Base-by-base conservation (phyloP, 202 grass and related monocot genomes). In the Carex sylvatica region DNA sequence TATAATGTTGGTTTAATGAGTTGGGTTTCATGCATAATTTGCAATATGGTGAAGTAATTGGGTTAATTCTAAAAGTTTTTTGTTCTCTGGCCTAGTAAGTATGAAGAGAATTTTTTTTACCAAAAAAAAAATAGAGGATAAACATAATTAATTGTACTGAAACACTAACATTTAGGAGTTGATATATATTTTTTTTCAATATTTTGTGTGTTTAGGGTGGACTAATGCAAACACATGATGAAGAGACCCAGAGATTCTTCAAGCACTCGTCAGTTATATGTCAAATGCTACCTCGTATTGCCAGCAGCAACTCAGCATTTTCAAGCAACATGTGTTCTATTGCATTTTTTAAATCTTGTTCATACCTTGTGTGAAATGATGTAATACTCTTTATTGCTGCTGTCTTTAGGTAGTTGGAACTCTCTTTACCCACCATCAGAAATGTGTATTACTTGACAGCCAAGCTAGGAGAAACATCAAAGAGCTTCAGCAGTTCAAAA, bases 161-260 rank as follows among this genome's bases (percentile, higher is more conserved):
- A 75, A 31, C 11, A 54, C 51, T 76, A 56, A 76, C 14, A 33
- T 76, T 26, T 56, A 55, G 72, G 72, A 33, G 24, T 26, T 12
- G 5, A 76, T 75, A 26, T 12, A 33, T 75, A 40, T 40, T 18
- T 33, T 75, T 16, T 12, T 69, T 69, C 35, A 16, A 54, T 33
- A 2, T 12, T 74, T 24, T 74, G 42, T 71, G 70, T 65, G n/a
- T 86, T 66, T 87, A 99, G 96, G 88, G 89, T 38, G 96, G 96
- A 83, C 87, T 98, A 35, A 98, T 98, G 95, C 92, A 87, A 79
- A 95, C 95, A 33, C 95, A 95, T 87, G 96, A 99, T 87, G 96
- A 99, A 84, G 96, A 98, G 80, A 98, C 91, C 75, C 55, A 90
- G 53, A 98, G 89, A 74, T 95, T 95, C 74, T 98, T 98, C 91